Evolutionary conservation across 768 basidiomycete genomes (phyloP).

Genomic region (Russula compacta): DNA sequence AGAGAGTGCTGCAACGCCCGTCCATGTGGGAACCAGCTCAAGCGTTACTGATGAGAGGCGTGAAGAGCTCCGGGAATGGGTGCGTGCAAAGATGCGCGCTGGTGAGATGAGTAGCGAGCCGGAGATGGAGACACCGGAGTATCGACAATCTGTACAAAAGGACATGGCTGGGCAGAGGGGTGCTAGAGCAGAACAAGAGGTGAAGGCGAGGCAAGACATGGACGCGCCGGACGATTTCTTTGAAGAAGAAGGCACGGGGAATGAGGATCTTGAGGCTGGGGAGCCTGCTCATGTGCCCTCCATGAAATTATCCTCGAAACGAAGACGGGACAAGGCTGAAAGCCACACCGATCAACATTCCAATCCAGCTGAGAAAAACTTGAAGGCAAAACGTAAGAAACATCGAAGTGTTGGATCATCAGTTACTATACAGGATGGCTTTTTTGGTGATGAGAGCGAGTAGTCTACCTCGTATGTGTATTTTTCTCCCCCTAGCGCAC

Average conservation of each 20-base stretch:
- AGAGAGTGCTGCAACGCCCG: constrained; percentile 9
- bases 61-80: constrained; percentile 49
- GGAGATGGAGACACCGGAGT: constrained; percentile 45
- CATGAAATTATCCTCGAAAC: not conserved
- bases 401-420: not conserved
- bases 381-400: not conserved
- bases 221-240: constrained; percentile 28
- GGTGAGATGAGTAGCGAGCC: constrained; percentile 54
- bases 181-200: not conserved
- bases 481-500: not conserved
- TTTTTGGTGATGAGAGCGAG: constrained; percentile 4
- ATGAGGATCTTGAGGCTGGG: not conserved
- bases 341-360: not conserved
- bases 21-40: not conserved
- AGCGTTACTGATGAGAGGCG: constrained; percentile 40
- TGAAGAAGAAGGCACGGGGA: constrained; percentile 21
- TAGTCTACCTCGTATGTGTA: not conserved
- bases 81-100: constrained; percentile 48
- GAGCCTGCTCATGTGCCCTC: not conserved
- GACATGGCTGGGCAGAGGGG: not conserved
- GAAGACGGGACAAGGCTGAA: not conserved
- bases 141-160: not conserved
- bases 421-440: not conserved
- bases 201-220: not conserved
- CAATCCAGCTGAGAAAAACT: not conserved